These are phyloP conservation scores for Linum usitatissimum DNA, from an alignment of 345 rosid species.

Conservation along the genomic window DNA sequence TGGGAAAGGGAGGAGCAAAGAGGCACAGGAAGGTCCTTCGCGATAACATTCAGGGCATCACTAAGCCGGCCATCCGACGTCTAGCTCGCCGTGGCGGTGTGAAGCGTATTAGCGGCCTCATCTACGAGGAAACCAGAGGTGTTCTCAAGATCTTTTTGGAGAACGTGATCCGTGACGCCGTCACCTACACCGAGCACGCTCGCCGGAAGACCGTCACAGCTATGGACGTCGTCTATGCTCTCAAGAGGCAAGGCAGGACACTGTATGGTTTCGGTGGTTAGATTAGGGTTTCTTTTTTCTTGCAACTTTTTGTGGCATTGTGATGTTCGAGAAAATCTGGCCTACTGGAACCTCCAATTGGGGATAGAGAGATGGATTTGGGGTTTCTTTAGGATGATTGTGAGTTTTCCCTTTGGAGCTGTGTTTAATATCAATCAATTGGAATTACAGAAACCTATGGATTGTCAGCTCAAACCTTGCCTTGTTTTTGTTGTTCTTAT, in stretches of 20 bases:
- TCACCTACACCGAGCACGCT: background rate
- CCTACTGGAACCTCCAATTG: no score
- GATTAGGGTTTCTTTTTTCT: background rate
- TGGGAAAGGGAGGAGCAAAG: background rate
- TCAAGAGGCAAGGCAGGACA: background rate
- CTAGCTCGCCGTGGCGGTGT: background rate
- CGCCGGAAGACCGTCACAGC: background rate
- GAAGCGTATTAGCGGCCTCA: background rate
- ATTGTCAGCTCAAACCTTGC: no score
- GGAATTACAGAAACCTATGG: no score
- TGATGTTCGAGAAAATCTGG: no score
- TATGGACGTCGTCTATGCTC: background rate
- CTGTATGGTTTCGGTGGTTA: background rate
- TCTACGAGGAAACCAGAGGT: background rate
- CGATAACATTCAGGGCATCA: background rate
- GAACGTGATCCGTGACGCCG: background rate
- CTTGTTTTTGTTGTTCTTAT: no score
- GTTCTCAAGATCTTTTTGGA: background rate
- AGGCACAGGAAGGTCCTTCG: background rate
- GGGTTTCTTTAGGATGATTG: no score
- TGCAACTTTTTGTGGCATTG: no score
- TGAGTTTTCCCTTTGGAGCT: no score
- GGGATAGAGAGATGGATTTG: no score
- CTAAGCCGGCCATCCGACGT: background rate
- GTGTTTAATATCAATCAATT: no score